Percentiles rank a stretch among this genome's conserved stretches.
These are phyloP conservation scores for Fusarium hostae DNA, from an alignment of 2,329 filamentous ascomycete species.

Conservation along the genomic window DNA sequence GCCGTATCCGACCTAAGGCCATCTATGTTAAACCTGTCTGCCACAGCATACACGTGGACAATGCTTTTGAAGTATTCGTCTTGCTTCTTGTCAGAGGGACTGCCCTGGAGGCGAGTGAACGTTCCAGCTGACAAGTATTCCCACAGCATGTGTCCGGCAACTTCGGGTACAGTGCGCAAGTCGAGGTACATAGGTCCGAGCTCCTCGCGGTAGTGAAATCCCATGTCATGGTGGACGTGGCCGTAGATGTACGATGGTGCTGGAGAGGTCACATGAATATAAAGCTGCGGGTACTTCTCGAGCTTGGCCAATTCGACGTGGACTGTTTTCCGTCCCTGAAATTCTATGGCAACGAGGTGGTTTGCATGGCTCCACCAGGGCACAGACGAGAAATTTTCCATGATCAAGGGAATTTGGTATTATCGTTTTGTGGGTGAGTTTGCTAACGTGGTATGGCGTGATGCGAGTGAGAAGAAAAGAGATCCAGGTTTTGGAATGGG, in stretches of 20 bases:
- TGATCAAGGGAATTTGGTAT: not conserved
- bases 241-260: not conserved
- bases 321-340: not conserved
- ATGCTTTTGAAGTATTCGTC: not conserved
- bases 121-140: not conserved
- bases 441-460: no score
- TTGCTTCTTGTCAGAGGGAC: no score
- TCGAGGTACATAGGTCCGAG: not conserved
- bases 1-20: not conserved
- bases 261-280: not conserved
- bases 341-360: not conserved
- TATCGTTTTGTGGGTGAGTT: not conserved
- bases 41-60: not conserved
- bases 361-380: fast-evolving
- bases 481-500: no score
- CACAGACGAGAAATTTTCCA: not conserved
- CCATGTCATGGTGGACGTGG: not conserved
- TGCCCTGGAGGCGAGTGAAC: not conserved
- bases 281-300: not conserved
- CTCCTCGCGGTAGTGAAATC: not conserved
- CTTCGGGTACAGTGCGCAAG: not conserved
- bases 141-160: not conserved
- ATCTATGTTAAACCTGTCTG: not conserved
- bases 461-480: no score
- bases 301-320: not conserved